phyloP scores from a whole-genome alignment of 768 basidiomycete genomes.

The Podaxis carcinomalis region DNA sequence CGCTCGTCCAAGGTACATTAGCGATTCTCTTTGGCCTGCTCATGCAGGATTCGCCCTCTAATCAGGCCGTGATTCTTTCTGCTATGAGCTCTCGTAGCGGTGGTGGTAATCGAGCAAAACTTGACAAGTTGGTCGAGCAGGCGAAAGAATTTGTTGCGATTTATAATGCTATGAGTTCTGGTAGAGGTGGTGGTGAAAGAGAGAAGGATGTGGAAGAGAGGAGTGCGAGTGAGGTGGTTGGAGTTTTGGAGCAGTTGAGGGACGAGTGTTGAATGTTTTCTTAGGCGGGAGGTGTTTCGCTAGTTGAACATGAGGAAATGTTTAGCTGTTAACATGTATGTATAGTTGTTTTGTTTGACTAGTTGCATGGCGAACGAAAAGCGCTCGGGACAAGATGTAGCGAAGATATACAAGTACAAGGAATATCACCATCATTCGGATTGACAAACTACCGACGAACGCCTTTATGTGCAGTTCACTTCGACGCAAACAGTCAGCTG shows the following conservation, averaged over 20 bases:
- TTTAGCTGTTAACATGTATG: background rate
- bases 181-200: conserved; percentile 12
- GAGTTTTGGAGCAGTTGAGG: conserved; percentile 44
- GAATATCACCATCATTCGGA: background rate
- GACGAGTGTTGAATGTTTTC: conserved; percentile 14
- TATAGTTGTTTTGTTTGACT: background rate
- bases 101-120: conserved; percentile 20
- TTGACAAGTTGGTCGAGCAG: conserved; percentile 35
- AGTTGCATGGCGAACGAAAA: background rate
- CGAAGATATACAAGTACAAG: background rate
- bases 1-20: conserved; percentile 68
- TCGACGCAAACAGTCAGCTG: background rate
- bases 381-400: background rate
- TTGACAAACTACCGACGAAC: no score
- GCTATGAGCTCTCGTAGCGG: conserved; percentile 15
- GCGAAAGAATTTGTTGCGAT: conserved; percentile 47
- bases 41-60: conserved; percentile 34
- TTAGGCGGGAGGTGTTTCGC: background rate
- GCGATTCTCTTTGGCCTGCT: conserved; percentile 67
- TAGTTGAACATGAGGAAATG: background rate
- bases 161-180: conserved; percentile 27
- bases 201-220: conserved; percentile 32
- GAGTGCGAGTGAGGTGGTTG: conserved; percentile 46
- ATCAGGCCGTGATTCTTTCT: conserved; percentile 31
- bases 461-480: background rate